Conservation (phyloP, 179 eudicot species). For the Pouteria campechiana region DNA sequence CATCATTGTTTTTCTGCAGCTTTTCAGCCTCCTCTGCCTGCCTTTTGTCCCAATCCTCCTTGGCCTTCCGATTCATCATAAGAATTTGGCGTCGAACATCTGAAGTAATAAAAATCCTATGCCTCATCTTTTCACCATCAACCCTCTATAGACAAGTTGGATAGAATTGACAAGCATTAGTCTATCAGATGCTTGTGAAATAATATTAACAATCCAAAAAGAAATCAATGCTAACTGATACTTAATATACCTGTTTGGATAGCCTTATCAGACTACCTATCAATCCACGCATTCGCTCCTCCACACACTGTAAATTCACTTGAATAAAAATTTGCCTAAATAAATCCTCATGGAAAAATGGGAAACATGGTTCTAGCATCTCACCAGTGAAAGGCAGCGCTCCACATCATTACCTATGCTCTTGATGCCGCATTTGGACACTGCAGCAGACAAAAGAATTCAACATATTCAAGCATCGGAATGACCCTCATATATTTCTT, state of each 20-base stretch:
- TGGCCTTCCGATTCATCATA: background rate
- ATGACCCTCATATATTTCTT: too few relatives aligned
- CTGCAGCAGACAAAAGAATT: background rate
- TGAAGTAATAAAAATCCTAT: background rate
- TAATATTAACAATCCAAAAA: background rate
- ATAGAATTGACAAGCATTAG: background rate
- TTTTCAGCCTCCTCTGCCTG: slow-evolving; percentile 85
- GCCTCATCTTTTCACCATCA: background rate
- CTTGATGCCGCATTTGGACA: background rate
- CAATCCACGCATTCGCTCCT: background rate
- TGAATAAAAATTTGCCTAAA: background rate
- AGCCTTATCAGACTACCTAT: background rate
- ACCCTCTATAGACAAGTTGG: background rate
- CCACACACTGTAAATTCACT: background rate
- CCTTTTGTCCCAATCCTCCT: background rate
- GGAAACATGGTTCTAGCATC: background rate
- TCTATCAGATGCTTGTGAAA: background rate
- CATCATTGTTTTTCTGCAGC: slow-evolving; percentile 57
- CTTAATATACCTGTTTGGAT: background rate
- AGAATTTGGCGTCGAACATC: background rate
- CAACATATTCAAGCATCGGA: too few relatives aligned
- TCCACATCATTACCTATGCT: background rate
- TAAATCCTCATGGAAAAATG: background rate
- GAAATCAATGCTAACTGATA: too few relatives aligned
- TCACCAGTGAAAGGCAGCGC: background rate